phyloP scores from a whole-genome alignment of 169 alveolate species.

The Babesia sp. region DNA sequence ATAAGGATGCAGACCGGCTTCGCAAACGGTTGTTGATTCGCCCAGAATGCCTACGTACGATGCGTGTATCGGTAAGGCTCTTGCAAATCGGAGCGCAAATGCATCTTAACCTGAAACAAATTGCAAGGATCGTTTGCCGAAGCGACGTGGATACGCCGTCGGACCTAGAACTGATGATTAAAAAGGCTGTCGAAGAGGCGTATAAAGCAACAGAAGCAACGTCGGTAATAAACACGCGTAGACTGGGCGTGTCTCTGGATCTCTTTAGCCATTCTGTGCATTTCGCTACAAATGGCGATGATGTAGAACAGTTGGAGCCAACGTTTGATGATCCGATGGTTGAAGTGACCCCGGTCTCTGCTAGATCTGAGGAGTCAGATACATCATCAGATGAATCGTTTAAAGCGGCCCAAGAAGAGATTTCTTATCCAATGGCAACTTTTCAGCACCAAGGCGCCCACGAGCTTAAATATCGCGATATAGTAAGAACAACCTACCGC shows the following conservation, averaged over 20 bases:
- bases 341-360: background rate
- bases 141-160: constrained; percentile 86
- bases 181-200: constrained; percentile 71
- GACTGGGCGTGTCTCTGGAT: constrained; percentile 55
- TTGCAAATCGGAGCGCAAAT: constrained; percentile 84
- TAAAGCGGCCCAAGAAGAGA: constrained; percentile 1
- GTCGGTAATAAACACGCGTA: constrained; percentile 63
- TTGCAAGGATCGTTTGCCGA: constrained; percentile 84
- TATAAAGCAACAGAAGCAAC: constrained; percentile 70
- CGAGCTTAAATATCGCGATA: constrained; percentile 58
- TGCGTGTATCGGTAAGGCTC: constrained; percentile 85
- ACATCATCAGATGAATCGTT: constrained; percentile 13
- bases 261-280: constrained; percentile 32
- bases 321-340: background rate
- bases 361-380: constrained; percentile 2
- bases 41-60: constrained; percentile 87
- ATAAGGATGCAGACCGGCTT: constrained; percentile 87
- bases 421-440: background rate
- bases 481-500: constrained; percentile 51
- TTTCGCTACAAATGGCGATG: constrained; percentile 2
- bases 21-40: constrained; percentile 81
- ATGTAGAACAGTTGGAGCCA: background rate
- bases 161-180: constrained; percentile 78
- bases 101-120: constrained; percentile 84
- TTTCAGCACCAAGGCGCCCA: constrained; percentile 58